These are phyloP conservation scores for Populus hybrid DNA, from an alignment of 441 rosid species.

Conservation along the genomic window DNA sequence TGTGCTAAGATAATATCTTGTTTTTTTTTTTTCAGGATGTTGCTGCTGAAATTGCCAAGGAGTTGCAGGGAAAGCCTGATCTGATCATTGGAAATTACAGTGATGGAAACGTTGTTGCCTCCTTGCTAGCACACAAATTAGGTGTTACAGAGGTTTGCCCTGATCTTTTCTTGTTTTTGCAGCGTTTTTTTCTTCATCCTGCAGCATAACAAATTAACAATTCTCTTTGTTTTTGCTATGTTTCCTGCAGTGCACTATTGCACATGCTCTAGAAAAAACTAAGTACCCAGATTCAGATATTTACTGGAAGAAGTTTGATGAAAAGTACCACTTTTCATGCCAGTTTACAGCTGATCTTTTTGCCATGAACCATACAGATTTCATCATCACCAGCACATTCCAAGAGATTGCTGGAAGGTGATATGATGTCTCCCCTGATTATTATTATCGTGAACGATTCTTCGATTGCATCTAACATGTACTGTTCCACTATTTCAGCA, in stretches of 20 bases:
- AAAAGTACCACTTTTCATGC: slow-evolving; percentile 93
- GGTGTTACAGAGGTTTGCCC: slow-evolving; percentile 85
- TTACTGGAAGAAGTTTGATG: slow-evolving; percentile 91
- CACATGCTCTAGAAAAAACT: slow-evolving; percentile 95
- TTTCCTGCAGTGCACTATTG: slow-evolving; percentile 74
- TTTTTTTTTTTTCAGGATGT: slow-evolving; percentile 55
- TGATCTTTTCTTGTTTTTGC: neutral
- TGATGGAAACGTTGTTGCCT: slow-evolving; percentile 95
- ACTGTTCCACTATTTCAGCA: slow-evolving; percentile 44
- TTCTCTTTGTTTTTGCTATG: neutral
- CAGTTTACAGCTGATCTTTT: slow-evolving; percentile 93
- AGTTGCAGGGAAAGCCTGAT: slow-evolving; percentile 94
- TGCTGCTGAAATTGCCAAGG: slow-evolving; percentile 75
- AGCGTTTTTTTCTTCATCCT: neutral
- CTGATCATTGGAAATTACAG: slow-evolving; percentile 95
- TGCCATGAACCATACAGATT: slow-evolving; percentile 96
- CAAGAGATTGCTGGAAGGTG: slow-evolving; percentile 99
- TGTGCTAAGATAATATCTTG: neutral
- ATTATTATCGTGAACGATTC: neutral
- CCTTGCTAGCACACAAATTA: slow-evolving; percentile 80
- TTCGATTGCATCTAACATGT: neutral
- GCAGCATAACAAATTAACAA: neutral
- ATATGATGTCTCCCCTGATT: neutral
- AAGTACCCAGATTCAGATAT: slow-evolving; percentile 93
- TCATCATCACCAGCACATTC: slow-evolving; percentile 96